Evolutionary conservation across 345 rosid genomes (phyloP).

Genomic region (Lepidium aucheri): DNA sequence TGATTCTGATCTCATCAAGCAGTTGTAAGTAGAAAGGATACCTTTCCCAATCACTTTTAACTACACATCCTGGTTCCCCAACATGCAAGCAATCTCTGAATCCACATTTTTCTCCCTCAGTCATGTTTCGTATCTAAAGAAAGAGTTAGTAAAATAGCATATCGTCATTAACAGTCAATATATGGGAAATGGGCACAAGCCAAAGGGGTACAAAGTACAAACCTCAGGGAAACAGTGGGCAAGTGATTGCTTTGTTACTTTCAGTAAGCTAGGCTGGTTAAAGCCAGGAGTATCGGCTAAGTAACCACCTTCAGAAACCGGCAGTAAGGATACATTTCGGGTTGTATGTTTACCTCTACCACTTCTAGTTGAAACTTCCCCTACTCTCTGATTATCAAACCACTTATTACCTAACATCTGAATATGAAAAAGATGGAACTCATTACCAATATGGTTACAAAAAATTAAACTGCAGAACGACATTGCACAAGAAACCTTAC

Average conservation of each 20-base stretch:
- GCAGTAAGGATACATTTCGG: conserved; percentile 73
- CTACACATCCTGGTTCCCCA: conserved; percentile 83
- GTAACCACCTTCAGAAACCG: conserved; percentile 69
- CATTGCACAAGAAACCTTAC: conserved; percentile 35
- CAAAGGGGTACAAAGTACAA: conserved; percentile 6
- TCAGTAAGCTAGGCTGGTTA: conserved; percentile 79
- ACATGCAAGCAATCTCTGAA: conserved; percentile 82
- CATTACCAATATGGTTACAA: neutral
- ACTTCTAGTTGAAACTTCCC: conserved; percentile 75
- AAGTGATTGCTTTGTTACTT: conserved; percentile 90
- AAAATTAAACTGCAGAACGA: neutral
- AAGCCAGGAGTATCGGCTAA: conserved; percentile 97
- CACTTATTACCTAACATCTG: conserved; percentile 73
- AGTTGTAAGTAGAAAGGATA: conserved; percentile 71
- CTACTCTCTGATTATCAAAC: conserved; percentile 73
- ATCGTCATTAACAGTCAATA: neutral
- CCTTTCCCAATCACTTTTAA: conserved; percentile 82
- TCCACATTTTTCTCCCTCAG: conserved; percentile 49
- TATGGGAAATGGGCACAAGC: neutral
- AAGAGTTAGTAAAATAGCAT: neutral
- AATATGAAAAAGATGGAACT: neutral
- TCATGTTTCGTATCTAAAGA: conserved; percentile 43
- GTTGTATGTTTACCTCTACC: conserved; percentile 95
- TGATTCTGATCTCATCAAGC: conserved; percentile 77
- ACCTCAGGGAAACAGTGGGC: conserved; percentile 87